These are phyloP conservation scores for Eremochloa ophiuroides DNA, from an alignment of 176 grass and related monocot species.

Conservation along the genomic window DNA sequence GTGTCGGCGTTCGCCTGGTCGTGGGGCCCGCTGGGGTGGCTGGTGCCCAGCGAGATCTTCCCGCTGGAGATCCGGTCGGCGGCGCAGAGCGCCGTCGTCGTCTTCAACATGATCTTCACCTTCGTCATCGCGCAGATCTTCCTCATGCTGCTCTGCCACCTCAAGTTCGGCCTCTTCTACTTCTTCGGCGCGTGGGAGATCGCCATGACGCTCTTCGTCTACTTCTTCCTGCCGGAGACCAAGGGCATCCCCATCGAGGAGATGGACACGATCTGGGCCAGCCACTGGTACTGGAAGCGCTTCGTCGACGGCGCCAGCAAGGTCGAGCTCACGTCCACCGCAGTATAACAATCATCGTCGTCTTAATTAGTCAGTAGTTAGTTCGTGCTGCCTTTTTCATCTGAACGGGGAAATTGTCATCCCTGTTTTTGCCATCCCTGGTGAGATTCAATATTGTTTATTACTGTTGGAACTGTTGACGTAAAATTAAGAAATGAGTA, in stretches of 20 bases:
- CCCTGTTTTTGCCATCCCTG: no score
- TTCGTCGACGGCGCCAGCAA: conserved; percentile 2
- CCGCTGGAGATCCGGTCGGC: conserved; percentile 80
- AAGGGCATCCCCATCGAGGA: conserved; percentile 49
- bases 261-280: conserved; percentile 30
- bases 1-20: conserved; percentile 90
- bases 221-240: conserved; percentile 47
- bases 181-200: conserved; percentile 49
- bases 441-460: no score
- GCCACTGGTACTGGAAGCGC: conserved; percentile 36
- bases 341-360: background rate
- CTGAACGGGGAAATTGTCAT: background rate
- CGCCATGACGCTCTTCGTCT: conserved; percentile 36
- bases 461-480: no score
- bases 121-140: conserved; percentile 47
- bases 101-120: conserved; percentile 48
- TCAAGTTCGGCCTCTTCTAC: conserved; percentile 72
- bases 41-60: conserved; percentile 89
- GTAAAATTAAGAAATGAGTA: no score
- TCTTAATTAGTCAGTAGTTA: background rate
- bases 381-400: background rate
- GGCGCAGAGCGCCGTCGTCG: conserved; percentile 56
- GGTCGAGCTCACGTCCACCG: background rate
- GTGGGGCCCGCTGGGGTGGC: conserved; percentile 81
- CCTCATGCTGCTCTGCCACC: conserved; percentile 56